Percentiles rank a stretch among this genome's conserved stretches.
phyloP scores from a whole-genome alignment of 2,329 filamentous ascomycete species.

The Cladophialophora bantiana region DNA sequence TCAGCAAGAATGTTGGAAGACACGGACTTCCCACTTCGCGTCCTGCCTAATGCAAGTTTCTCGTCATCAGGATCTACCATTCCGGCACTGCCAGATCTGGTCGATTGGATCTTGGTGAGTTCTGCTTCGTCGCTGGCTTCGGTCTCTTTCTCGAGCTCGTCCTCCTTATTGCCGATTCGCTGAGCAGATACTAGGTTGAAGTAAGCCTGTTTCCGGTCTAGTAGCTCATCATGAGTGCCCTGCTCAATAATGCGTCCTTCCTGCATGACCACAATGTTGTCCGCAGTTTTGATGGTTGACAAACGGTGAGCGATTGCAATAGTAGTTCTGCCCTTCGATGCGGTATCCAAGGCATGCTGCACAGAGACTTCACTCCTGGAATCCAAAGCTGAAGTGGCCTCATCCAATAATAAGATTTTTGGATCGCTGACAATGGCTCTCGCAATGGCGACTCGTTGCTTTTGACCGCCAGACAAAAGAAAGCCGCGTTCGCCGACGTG shows the following conservation, averaged over 20 bases:
- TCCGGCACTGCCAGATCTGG: slow-evolving; percentile 40
- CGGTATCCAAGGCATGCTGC: slow-evolving; percentile 87
- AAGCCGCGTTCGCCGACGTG: slow-evolving; percentile 96
- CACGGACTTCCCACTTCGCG: slow-evolving; percentile 60
- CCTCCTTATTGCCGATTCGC: slow-evolving; percentile 70
- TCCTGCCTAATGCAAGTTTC: slow-evolving; percentile 49
- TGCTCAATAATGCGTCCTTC: slow-evolving; percentile 88
- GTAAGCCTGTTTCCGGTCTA: slow-evolving; percentile 76
- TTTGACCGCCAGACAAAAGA: slow-evolving; percentile 90
- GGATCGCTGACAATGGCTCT: slow-evolving; percentile 89
- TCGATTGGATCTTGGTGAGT: slow-evolving; percentile 45
- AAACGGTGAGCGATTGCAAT: slow-evolving; percentile 96
- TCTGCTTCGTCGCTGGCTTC: slow-evolving; percentile 43
- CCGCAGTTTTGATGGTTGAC: slow-evolving; percentile 90
- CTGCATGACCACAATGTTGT: slow-evolving; percentile 95
- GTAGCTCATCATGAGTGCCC: slow-evolving; percentile 81
- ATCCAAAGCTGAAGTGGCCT: slow-evolving; percentile 92
- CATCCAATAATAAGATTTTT: slow-evolving; percentile 89
- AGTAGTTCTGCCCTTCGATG: slow-evolving; percentile 85
- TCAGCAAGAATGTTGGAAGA: slow-evolving; percentile 75
- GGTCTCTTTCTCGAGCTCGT: slow-evolving; percentile 44
- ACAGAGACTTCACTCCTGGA: slow-evolving; percentile 95
- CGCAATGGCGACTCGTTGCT: slow-evolving; percentile 95
- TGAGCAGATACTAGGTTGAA: slow-evolving; percentile 87
- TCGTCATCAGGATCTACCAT: slow-evolving; percentile 45